Evolutionary conservation across 192 early-diverging fungal species (phyloP).

Genomic region (Coemansia furcata): DNA sequence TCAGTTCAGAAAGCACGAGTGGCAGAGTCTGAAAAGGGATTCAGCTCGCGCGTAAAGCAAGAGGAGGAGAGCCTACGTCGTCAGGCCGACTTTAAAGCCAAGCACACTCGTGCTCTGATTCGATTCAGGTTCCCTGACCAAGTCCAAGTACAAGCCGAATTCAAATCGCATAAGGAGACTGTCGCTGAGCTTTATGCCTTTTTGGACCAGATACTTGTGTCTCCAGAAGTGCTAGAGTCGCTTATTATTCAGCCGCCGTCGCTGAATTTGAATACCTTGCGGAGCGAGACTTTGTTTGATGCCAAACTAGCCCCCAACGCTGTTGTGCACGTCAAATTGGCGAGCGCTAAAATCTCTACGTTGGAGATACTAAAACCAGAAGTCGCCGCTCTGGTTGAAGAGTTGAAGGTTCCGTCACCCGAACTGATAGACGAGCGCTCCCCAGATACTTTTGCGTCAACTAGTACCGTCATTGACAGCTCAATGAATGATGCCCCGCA

Average conservation of each 20-base stretch:
- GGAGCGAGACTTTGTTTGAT: slow-evolving; percentile 13
- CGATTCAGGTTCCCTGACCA: slow-evolving; percentile 85
- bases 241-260: slow-evolving; percentile 39
- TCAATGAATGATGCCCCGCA: neutral
- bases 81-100: slow-evolving; percentile 16
- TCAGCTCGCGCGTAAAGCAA: slow-evolving; percentile 79
- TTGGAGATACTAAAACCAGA: slow-evolving; percentile 15
- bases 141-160: slow-evolving; percentile 70
- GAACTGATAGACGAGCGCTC: neutral
- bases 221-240: slow-evolving; percentile 9
- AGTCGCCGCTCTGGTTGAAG: slow-evolving; percentile 17
- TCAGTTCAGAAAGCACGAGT: slow-evolving; percentile 56
- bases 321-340: slow-evolving; percentile 42
- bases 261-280: slow-evolving; percentile 11
- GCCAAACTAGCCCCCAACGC: slow-evolving; percentile 41
- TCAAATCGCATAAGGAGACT: slow-evolving; percentile 60
- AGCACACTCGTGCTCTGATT: slow-evolving; percentile 57
- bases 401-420: slow-evolving; percentile 1
- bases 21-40: slow-evolving; percentile 61
- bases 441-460: neutral
- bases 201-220: slow-evolving; percentile 6
- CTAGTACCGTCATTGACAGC: neutral
- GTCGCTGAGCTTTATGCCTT: slow-evolving; percentile 34
- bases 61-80: slow-evolving; percentile 64
- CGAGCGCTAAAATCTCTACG: neutral